Evolutionary conservation across 179 eudicot species (phyloP).

Genomic region (Amaranthus tricolor): DNA sequence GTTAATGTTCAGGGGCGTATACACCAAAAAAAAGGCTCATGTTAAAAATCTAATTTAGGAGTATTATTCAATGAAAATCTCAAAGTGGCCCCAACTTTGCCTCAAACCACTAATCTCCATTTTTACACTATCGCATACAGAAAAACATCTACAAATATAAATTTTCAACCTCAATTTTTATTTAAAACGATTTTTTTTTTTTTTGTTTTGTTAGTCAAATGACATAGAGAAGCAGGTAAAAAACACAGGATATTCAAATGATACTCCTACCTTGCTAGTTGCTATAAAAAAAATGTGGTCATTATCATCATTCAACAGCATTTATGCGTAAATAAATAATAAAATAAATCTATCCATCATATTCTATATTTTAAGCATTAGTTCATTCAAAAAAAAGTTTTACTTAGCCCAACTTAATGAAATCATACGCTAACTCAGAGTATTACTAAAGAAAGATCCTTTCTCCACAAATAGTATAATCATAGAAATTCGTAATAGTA

Average conservation of each 20-base stretch:
- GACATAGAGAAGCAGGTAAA: too few relatives aligned
- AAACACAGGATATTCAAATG: background rate
- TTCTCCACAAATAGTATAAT: too few relatives aligned
- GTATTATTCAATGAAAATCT: background rate
- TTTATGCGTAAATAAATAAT: background rate
- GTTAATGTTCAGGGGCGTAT: conserved; percentile 3
- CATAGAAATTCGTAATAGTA: too few relatives aligned
- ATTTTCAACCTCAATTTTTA: background rate
- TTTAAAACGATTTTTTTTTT: too few relatives aligned
- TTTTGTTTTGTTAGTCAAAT: too few relatives aligned
- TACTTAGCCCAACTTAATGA: too few relatives aligned
- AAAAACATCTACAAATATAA: background rate
- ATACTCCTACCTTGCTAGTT: background rate
- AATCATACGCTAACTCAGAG: too few relatives aligned
- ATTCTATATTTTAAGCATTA: background rate
- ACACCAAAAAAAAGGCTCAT: conserved; percentile 15
- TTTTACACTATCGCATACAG: background rate
- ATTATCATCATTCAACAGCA: conserved; percentile 6
- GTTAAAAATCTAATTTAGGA: conserved; percentile 13
- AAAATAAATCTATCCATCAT: conserved; percentile 13
- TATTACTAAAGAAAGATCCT: too few relatives aligned
- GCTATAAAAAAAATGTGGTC: conserved; percentile 3
- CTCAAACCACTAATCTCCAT: background rate
- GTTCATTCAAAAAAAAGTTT: background rate
- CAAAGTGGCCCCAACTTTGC: conserved; percentile 16